Evolutionary conservation across 2,329 filamentous ascomycete genomes (phyloP).

Genomic region (Fusarium armeniacum): DNA sequence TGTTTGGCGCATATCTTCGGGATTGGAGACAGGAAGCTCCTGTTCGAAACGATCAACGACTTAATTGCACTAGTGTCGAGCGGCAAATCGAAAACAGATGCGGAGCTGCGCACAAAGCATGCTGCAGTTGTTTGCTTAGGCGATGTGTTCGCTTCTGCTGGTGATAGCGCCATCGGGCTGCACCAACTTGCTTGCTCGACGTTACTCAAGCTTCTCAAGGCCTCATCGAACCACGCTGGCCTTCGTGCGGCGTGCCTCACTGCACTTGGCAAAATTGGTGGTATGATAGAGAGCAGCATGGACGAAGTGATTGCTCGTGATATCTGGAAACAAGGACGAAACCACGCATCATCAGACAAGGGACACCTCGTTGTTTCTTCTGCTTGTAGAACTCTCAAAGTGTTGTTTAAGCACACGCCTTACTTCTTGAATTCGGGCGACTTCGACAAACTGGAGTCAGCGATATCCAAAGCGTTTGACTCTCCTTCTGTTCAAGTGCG

Average conservation of each 20-base stretch:
- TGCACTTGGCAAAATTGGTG: constrained; percentile 80
- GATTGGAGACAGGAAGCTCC: constrained; percentile 88
- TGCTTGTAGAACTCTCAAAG: constrained; percentile 83
- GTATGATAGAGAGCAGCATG: constrained; percentile 80
- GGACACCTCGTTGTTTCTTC: constrained; percentile 83
- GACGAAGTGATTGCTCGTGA: constrained; percentile 91
- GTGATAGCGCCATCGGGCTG: constrained; percentile 90
- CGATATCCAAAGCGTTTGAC: constrained; percentile 89
- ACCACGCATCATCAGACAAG: constrained; percentile 82
- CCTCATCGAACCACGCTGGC: constrained; percentile 83
- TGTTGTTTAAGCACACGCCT: constrained; percentile 77
- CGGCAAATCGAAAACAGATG: constrained; percentile 80
- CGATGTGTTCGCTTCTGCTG: constrained; percentile 90
- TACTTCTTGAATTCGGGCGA: constrained; percentile 92
- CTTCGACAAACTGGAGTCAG: constrained; percentile 87
- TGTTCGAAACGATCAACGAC: constrained; percentile 96
- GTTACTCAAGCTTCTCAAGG: constrained; percentile 84
- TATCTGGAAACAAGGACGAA: constrained; percentile 92
- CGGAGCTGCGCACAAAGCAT: constrained; percentile 84
- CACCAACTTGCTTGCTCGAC: constrained; percentile 80
- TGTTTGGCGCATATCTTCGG: constrained; percentile 87
- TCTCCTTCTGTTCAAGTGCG: constrained; percentile 80
- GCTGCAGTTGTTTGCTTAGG: constrained; percentile 89
- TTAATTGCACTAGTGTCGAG: constrained; percentile 79
- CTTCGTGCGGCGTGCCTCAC: constrained; percentile 83